A percentile compares a stretch with the other conserved stretches of the same genome.
Conservation (phyloP, 352 stramenopile genomes). For the Phytopythium aichiense region DNA sequence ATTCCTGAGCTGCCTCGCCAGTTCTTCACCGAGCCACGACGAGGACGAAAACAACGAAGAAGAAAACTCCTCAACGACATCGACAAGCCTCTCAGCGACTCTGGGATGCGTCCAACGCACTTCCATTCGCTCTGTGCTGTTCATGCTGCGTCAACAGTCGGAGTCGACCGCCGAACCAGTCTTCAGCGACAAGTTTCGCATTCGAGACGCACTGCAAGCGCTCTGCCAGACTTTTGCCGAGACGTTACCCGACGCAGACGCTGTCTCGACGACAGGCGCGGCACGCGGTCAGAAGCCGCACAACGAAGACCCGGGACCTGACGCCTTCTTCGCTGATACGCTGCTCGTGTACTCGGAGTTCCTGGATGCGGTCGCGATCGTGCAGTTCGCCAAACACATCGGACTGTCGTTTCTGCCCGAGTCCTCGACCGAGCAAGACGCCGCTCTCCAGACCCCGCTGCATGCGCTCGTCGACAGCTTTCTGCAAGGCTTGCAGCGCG, state of each 20-base stretch:
- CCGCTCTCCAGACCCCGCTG: conserved; percentile 20
- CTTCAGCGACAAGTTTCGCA: conserved; percentile 20
- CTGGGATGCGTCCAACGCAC: not conserved
- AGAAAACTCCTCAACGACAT: not conserved
- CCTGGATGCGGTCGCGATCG: conserved; percentile 41
- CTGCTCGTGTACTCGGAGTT: conserved; percentile 56
- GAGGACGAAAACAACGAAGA: conserved; percentile 1
- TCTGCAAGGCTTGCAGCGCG: conserved; percentile 12
- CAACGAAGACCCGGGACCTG: conserved; percentile 13
- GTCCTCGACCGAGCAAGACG: conserved; percentile 10
- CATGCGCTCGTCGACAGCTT: conserved; percentile 48
- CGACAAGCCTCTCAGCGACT: conserved; percentile 1
- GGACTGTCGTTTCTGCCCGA: not conserved
- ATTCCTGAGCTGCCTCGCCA: conserved; percentile 20
- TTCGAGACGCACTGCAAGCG: conserved; percentile 24
- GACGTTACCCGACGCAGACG: conserved; percentile 4
- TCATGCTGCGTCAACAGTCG: conserved; percentile 18
- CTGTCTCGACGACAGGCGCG: conserved; percentile 2
- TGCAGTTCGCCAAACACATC: conserved; percentile 44
- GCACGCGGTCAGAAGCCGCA: not conserved
- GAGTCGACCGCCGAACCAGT: conserved; percentile 6
- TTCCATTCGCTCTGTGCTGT: conserved; percentile 23
- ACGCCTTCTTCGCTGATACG: conserved; percentile 51
- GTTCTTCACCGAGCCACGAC: not conserved
- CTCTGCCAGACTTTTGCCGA: conserved; percentile 17